Evolutionary conservation across 164 flowering plant genomes (phyloP), one percentile per base, ranked within the genome.

Genomic region (Kalanchoe fedtschenkoi): DNA sequence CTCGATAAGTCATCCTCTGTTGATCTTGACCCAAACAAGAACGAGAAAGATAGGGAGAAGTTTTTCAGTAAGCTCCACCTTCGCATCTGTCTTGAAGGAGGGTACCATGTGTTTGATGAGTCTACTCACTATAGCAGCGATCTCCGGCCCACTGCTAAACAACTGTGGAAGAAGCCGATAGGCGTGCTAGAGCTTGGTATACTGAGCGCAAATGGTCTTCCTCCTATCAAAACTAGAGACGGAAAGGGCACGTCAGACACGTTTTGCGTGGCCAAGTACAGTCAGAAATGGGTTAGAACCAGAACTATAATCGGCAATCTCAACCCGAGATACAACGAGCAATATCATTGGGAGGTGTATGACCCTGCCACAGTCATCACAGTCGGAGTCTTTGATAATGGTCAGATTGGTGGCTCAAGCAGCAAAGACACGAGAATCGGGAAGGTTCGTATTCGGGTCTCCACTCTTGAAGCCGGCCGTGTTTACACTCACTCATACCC

Each of bases 321-420:
- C 46, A 79, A 67, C 63, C 87, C 89, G 1, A 80, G 76, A 58
- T 82, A 70, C 68, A 82, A 84, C 11, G 89, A 84, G 80, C 89
- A 84, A 64, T 84, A 84, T 64, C 69, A 83, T 16, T 84, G 89
- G 89, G 89, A 84, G 62, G 89, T 84, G 13, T 80, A 66, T 66
- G 89, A 84, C 65, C 87, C 83, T 15, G 75, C 85, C 30, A 84
- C 89, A 5, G 89, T 84, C 26, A 70, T 84, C 17, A 82, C 83
- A 3, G 66, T 84, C 0, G 85, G 85, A 24, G 87, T 82, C 37
- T 82, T 84, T 46, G 85, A 84, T 62, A 80, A 77, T 55, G 57
- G 75, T 3, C 79, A 77, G 2, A 57, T 77, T 35, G 71, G 67
- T 15, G 78, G 69, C 60, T 56, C 75, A 46, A 74, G 77, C 7